Conservation (phyloP, 2,329 filamentous ascomycete genomes). For the Xylariaceae sp. region DNA sequence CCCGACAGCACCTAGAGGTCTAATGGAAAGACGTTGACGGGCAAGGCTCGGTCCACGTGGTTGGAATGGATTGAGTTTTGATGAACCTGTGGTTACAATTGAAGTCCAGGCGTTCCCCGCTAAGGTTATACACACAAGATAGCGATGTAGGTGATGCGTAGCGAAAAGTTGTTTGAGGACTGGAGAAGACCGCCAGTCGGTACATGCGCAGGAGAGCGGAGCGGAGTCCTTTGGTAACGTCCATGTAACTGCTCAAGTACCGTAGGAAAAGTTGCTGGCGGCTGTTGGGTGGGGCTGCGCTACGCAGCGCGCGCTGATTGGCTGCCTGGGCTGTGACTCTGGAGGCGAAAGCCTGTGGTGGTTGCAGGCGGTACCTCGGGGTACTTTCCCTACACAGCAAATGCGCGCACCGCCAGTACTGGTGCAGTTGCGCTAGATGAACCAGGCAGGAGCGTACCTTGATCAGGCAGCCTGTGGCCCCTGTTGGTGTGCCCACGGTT, state of each 20-base stretch:
- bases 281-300: conserved; percentile 27
- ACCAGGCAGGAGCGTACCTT: not conserved
- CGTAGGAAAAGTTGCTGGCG: conserved; percentile 21
- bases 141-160: conserved; percentile 7
- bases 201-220: conserved; percentile 13
- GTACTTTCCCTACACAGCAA: not conserved
- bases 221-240: not conserved
- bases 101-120: conserved; percentile 1
- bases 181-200: conserved; percentile 15
- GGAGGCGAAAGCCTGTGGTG: conserved; percentile 1
- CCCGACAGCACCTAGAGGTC: conserved; percentile 22
- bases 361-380: conserved; percentile 2
- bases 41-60: conserved; percentile 13
- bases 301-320: conserved; percentile 32
- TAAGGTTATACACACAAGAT: not conserved
- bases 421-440: not conserved
- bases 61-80: not conserved
- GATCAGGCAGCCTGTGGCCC: not conserved
- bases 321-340: conserved; percentile 7
- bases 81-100: not conserved
- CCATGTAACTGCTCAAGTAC: not conserved
- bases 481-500: not conserved
- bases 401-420: not conserved
- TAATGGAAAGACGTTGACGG: conserved; percentile 17
- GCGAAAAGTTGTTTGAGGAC: conserved; percentile 17